A percentile compares a stretch with the other conserved stretches of the same genome.
These are phyloP conservation scores for Aspergillus sp. DNA, from an alignment of 2,329 filamentous ascomycete genomes.

Conservation along the genomic window DNA sequence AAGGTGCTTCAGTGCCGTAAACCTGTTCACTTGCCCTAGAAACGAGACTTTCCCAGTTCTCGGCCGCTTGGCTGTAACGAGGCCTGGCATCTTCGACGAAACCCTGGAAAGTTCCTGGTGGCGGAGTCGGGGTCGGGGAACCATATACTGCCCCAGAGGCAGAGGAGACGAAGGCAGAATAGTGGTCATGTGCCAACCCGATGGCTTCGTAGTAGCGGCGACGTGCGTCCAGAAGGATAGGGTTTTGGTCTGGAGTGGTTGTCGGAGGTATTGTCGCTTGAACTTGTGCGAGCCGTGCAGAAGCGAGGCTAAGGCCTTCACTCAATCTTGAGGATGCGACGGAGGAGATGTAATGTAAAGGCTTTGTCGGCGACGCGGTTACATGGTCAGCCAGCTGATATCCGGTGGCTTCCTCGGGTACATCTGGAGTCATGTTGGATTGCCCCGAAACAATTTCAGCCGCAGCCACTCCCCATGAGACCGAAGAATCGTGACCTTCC, in stretches of 20 bases:
- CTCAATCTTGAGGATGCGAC: constrained; percentile 66
- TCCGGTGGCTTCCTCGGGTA: constrained; percentile 42
- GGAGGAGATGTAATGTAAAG: constrained; percentile 56
- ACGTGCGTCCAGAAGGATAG: constrained; percentile 56
- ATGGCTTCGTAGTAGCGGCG: constrained; percentile 73
- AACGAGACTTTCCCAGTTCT: constrained; percentile 61
- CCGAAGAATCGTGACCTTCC: constrained; percentile 30
- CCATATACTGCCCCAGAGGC: constrained; percentile 67
- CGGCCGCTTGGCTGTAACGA: constrained; percentile 44
- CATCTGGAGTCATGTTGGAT: constrained; percentile 46
- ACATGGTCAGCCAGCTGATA: constrained; percentile 47
- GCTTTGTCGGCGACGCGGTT: constrained; percentile 40
- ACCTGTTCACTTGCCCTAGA: constrained; percentile 63
- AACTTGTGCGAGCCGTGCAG: constrained; percentile 65
- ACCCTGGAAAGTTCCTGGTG: constrained; percentile 24
- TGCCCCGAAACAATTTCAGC: constrained; percentile 46
- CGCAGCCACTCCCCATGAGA: constrained; percentile 48
- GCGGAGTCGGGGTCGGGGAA: constrained; percentile 48
- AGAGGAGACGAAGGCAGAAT: constrained; percentile 67
- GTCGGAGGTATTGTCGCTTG: constrained; percentile 62
- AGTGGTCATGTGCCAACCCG: constrained; percentile 72
- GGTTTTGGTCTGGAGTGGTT: constrained; percentile 52
- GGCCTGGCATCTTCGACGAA: constrained; percentile 30
- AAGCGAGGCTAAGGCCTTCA: constrained; percentile 66
- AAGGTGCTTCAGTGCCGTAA: constrained; percentile 62